Conservation (phyloP, 2,329 filamentous ascomycete species). For the Aquanectria penicillioides region DNA sequence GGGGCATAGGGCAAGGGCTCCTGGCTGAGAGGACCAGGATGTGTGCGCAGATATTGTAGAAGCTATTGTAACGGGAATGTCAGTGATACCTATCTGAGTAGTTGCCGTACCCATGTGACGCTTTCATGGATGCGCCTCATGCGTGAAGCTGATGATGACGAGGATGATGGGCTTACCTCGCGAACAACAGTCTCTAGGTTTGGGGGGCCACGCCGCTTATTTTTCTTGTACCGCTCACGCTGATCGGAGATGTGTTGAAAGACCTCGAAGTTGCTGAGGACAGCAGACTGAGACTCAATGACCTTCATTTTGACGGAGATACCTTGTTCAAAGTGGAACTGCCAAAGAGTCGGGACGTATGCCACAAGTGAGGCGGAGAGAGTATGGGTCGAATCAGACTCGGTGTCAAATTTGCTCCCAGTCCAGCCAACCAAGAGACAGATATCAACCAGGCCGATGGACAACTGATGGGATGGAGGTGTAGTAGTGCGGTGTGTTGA, state of each 20-base stretch:
- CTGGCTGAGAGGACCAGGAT: constrained; percentile 66
- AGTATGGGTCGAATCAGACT: neutral
- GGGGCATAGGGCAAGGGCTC: constrained; percentile 63
- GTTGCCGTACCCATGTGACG: too few relatives aligned
- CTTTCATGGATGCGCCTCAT: neutral
- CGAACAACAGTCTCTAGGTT: constrained; percentile 70
- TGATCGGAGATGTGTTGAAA: constrained; percentile 71
- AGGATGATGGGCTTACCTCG: constrained; percentile 62
- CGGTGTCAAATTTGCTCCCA: neutral
- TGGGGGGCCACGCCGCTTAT: constrained; percentile 61
- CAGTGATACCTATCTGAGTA: neutral
- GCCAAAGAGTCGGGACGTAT: neutral
- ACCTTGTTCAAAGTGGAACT: neutral
- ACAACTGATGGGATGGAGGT: neutral
- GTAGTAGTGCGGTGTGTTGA: neutral
- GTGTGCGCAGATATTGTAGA: constrained; percentile 67
- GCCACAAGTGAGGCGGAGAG: neutral
- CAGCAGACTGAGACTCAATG: constrained; percentile 74
- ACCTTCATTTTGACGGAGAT: constrained; percentile 67
- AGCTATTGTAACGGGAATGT: constrained; percentile 53
- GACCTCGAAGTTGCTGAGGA: constrained; percentile 79
- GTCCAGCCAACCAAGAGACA: constrained; percentile 4
- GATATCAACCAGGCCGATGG: neutral
- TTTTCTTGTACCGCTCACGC: constrained; percentile 60
- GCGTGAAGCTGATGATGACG: too few relatives aligned